A percentile compares a stretch with the other conserved stretches of the same genome.
phyloP scores from a whole-genome alignment of 306 rosid genomes.

The Quercus parvula region DNA sequence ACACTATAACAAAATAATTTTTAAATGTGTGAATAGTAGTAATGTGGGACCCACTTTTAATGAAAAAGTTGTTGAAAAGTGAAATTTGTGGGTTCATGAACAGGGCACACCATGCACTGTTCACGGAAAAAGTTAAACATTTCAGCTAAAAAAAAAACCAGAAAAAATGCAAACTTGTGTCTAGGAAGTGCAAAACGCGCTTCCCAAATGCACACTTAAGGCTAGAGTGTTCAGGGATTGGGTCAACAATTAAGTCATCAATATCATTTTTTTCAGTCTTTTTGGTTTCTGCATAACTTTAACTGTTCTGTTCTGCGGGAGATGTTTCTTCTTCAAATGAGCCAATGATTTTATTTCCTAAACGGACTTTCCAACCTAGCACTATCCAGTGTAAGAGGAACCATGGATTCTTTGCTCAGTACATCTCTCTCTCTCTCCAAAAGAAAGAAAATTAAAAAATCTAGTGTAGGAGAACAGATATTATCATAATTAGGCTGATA shows the following conservation, averaged over 20 bases:
- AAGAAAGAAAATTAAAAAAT: neutral
- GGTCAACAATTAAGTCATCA: neutral
- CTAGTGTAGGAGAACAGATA: neutral
- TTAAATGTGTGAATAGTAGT: too few relatives aligned
- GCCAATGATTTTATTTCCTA: constrained; percentile 77
- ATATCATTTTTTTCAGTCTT: neutral
- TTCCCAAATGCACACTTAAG: too few relatives aligned
- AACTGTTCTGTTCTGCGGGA: constrained; percentile 33
- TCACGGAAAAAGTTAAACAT: too few relatives aligned
- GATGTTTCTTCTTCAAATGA: constrained; percentile 55
- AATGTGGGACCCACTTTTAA: too few relatives aligned
- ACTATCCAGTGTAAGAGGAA: constrained; percentile 70
- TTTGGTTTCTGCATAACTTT: neutral
- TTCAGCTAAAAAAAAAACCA: too few relatives aligned
- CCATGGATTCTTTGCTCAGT: constrained; percentile 96
- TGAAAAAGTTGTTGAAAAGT: too few relatives aligned
- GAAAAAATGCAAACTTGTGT: too few relatives aligned
- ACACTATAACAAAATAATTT: too few relatives aligned
- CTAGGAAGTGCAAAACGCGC: too few relatives aligned
- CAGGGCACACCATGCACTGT: too few relatives aligned
- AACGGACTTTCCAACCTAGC: constrained; percentile 93
- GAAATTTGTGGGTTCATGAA: too few relatives aligned
- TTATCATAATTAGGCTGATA: neutral
- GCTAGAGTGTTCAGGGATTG: neutral
- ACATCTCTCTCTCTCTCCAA: neutral